phyloP scores from a whole-genome alignment of 2,329 filamentous ascomycete genomes.

The Remersonia thermophila region DNA sequence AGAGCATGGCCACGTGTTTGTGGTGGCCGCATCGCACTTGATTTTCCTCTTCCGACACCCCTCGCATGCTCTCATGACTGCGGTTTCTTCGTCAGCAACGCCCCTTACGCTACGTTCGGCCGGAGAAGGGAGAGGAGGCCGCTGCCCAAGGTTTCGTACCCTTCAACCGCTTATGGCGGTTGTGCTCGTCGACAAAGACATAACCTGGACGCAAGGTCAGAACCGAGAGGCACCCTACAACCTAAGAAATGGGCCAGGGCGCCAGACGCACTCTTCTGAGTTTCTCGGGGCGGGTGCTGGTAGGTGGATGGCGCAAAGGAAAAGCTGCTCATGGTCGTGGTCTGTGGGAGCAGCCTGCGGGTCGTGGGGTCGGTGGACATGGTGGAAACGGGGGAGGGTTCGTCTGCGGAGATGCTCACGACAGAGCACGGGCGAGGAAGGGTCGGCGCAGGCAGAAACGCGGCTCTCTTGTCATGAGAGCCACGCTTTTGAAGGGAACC shows the following conservation, averaged over 20 bases:
- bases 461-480: slow-evolving; percentile 11
- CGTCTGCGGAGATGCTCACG: slow-evolving; percentile 13
- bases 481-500: not conserved
- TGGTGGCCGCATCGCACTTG: slow-evolving; percentile 93
- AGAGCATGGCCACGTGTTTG: slow-evolving; percentile 94
- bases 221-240: slow-evolving; percentile 1
- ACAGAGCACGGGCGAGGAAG: slow-evolving; percentile 7
- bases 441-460: slow-evolving; percentile 2
- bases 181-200: slow-evolving; percentile 98
- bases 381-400: slow-evolving; percentile 19
- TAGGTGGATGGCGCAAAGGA: slow-evolving; percentile 55
- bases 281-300: slow-evolving; percentile 53
- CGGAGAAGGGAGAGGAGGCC: not conserved
- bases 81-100: slow-evolving; percentile 8
- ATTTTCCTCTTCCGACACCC: slow-evolving; percentile 92
- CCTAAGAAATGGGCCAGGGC: not conserved
- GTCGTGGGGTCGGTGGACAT: slow-evolving; percentile 54
- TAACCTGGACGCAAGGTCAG: slow-evolving; percentile 54
- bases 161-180: slow-evolving; percentile 92
- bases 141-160: slow-evolving; percentile 37
- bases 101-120: not conserved
- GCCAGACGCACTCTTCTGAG: slow-evolving; percentile 63
- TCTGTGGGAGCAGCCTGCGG: slow-evolving; percentile 54
- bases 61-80: slow-evolving; percentile 95
- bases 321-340: slow-evolving; percentile 60